Evolutionary conservation across 1,284 basidiomycete species (phyloP), one percentile per base, ranked within the genome.

Genomic region (Singerocomus inundabilis): DNA sequence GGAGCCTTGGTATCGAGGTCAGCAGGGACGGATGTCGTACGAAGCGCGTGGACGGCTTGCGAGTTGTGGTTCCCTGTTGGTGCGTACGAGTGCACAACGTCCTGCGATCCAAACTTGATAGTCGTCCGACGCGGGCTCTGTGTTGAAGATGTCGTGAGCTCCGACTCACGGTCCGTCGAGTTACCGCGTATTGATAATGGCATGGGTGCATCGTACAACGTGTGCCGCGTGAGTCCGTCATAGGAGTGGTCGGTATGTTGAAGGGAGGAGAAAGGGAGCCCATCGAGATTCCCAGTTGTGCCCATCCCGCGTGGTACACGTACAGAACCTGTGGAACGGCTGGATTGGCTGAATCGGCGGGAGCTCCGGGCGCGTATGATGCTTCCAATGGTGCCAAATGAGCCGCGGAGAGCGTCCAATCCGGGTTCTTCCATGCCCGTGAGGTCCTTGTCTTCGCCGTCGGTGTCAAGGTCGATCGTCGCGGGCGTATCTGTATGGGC

Each of bases 351-450:
- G 70, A 82, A 68, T 45, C 81, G 72, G 46, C 76, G 74, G 21
- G 78, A 79, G 56, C 78, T 88, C 43, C 88, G 78, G 0, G 93
- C 93, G 11, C 93, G 84, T 52, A 95, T 90, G 63, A 97, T 89
- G 61, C 88, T 91, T 3, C 94, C 93, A 44, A 96, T 75, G 0
- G 91, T 80, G 5, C 93, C 91, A 60, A 94, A 93, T 5, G 86
- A 87, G n/a, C 92, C 92, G 25, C 94, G 82, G 2, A 97, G 75
- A 1, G 93, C 81, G 58, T 93, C 92, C 67, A 95, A 89, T 2
- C 93, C 93, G 0, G 93, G 88, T 54, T 91, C 88, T 65, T 90
- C 87, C 25, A 80, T 48, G 2, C 73, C 78, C 4, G 72, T 44
- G 7, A 71, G 48, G 16, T 70, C 74, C 64, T 88, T 87, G 68